Percentiles rank a stretch among this genome's conserved stretches.
phyloP scores from a whole-genome alignment of 257 asterid species.

The Lycium ferocissimum region DNA sequence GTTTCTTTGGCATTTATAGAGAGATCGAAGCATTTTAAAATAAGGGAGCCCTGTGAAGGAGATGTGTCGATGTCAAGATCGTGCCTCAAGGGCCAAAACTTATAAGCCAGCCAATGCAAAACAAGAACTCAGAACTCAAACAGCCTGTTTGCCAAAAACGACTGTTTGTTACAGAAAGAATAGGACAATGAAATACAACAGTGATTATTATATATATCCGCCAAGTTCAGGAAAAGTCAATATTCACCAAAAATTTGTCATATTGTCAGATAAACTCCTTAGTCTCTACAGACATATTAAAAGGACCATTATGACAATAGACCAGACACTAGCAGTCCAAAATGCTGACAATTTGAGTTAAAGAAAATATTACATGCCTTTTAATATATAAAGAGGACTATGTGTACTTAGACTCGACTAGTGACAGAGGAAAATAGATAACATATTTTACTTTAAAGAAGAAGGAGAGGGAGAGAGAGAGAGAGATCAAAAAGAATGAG shows the following conservation, averaged over 20 bases:
- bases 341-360: too few relatives aligned
- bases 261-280: neutral
- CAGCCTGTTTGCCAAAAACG: neutral
- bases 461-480: too few relatives aligned
- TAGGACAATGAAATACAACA: neutral
- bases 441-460: too few relatives aligned
- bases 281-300: too few relatives aligned
- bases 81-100: slow-evolving; percentile 20
- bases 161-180: neutral
- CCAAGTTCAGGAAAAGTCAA: neutral
- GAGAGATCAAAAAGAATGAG: too few relatives aligned
- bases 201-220: neutral
- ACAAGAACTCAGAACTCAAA: neutral
- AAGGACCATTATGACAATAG: too few relatives aligned
- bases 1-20: slow-evolving; percentile 21
- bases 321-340: too few relatives aligned
- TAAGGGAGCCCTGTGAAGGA: slow-evolving; percentile 17
- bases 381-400: neutral
- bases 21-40: slow-evolving; percentile 24
- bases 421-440: neutral
- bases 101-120: slow-evolving; percentile 3
- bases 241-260: neutral
- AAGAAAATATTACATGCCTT: too few relatives aligned
- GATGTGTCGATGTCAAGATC: slow-evolving; percentile 16
- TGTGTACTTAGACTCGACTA: neutral